Percentiles rank a stretch among this genome's conserved stretches.
Evolutionary conservation across 805 yeast genomes (phyloP).

Genomic region (Myxozyma nipponensis): DNA sequence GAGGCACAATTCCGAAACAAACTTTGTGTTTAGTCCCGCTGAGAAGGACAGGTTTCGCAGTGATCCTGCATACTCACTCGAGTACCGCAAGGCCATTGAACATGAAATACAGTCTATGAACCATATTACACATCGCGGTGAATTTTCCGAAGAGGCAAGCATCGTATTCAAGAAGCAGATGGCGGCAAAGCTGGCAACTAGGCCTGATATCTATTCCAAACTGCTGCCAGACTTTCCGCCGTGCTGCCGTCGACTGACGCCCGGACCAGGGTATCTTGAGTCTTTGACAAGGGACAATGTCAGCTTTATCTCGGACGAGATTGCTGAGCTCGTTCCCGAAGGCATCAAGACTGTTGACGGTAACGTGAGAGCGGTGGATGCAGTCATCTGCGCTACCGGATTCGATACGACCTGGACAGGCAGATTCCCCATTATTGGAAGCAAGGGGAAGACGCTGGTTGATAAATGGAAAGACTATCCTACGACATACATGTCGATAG

Average conservation of each 20-base stretch:
- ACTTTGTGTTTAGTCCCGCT: slow-evolving; percentile 13
- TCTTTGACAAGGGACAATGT: slow-evolving; percentile 22
- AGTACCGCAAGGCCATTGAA: slow-evolving; percentile 31
- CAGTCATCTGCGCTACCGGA: slow-evolving; percentile 26
- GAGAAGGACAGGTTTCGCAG: slow-evolving; percentile 18
- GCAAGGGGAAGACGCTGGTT: slow-evolving; percentile 15
- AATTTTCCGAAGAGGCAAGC: slow-evolving; percentile 1
- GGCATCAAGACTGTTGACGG: slow-evolving; percentile 27
- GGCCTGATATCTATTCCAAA: slow-evolving; percentile 15
- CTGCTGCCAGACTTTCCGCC: slow-evolving; percentile 25
- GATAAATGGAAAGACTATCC: slow-evolving; percentile 22
- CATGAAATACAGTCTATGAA: slow-evolving; percentile 12
- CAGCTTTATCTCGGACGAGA: slow-evolving; percentile 14
- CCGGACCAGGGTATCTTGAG: slow-evolving; percentile 28
- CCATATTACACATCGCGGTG: slow-evolving; percentile 4
- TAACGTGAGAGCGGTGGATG: slow-evolving; percentile 16
- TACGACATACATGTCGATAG: slow-evolving; percentile 22
- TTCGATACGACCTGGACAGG: slow-evolving; percentile 26
- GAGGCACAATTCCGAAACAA: slow-evolving; percentile 22
- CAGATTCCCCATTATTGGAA: slow-evolving; percentile 23
- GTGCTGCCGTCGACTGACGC: slow-evolving; percentile 30
- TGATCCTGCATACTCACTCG: slow-evolving; percentile 25
- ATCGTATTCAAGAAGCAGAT: slow-evolving; percentile 4
- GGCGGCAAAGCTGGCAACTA: slow-evolving; percentile 6
- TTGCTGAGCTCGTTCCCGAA: slow-evolving; percentile 14